Evolutionary conservation across 257 asterid genomes (phyloP).

Genomic region (Osmanthus fragrans): DNA sequence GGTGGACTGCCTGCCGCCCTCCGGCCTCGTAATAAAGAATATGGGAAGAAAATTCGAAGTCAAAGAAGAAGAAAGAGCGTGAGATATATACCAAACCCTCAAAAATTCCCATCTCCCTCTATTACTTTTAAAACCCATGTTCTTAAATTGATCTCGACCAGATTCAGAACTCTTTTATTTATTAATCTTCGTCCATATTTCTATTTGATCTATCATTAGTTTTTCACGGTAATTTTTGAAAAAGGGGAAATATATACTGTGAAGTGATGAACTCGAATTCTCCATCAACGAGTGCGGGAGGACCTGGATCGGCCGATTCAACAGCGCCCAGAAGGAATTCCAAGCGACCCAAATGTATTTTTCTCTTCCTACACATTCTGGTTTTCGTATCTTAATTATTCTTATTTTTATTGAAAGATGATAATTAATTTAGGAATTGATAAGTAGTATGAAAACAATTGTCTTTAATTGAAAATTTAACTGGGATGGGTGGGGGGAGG

Average conservation of each 20-base stretch:
- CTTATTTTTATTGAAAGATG: not conserved
- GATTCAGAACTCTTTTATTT: not conserved
- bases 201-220: not conserved
- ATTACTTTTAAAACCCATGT: not conserved
- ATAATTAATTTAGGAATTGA: not conserved
- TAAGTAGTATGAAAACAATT: not conserved
- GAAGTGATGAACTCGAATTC: conserved; percentile 37
- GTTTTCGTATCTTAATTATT: not conserved
- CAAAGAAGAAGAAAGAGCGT: conserved; percentile 3
- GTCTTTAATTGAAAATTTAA: not conserved
- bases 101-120: not conserved
- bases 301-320: conserved; percentile 46
- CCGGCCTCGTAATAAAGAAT: not conserved
- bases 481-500: not conserved
- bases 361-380: not conserved
- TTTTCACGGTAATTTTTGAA: not conserved
- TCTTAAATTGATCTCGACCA: not conserved
- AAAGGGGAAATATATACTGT: not conserved
- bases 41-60: conserved; percentile 2
- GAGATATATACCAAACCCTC: not conserved
- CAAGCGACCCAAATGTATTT: conserved; percentile 57
- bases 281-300: conserved; percentile 44
- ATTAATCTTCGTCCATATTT: not conserved
- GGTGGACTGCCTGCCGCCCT: not conserved
- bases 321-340: conserved; percentile 39